phyloP scores from a whole-genome alignment of 306 rosid genomes.

The Oemleria cerasiformis region DNA sequence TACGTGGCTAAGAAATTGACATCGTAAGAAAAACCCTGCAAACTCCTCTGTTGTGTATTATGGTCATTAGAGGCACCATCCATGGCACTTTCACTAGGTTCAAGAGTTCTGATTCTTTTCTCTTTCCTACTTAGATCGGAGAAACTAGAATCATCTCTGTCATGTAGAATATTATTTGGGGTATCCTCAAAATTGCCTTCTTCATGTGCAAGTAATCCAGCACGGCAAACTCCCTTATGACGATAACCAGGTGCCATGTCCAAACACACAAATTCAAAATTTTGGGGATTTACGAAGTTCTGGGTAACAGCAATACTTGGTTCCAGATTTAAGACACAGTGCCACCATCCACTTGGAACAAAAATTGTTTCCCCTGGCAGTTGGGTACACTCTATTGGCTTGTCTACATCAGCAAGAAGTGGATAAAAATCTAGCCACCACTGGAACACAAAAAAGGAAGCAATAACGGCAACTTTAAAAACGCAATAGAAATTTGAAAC shows the following conservation, averaged over 20 bases:
- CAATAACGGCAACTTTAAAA: constrained; percentile 17
- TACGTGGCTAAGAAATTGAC: constrained; percentile 68
- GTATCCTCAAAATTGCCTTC: constrained; percentile 49
- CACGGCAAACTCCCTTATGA: constrained; percentile 98
- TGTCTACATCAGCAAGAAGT: constrained; percentile 96
- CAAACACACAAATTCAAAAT: constrained; percentile 92
- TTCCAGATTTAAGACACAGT: constrained; percentile 91
- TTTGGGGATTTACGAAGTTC: constrained; percentile 79
- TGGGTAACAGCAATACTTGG: constrained; percentile 93
- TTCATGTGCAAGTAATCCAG: constrained; percentile 89
- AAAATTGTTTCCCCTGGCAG: constrained; percentile 94
- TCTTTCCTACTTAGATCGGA: constrained; percentile 60
- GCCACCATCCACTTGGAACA: constrained; percentile 99
- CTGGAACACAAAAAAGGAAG: constrained; percentile 40
- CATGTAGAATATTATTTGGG: constrained; percentile 30
- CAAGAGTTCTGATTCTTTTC: constrained; percentile 56
- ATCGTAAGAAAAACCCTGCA: constrained; percentile 74
- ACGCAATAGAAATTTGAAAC: constrained; percentile 13
- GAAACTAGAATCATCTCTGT: constrained; percentile 28
- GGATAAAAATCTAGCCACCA: constrained; percentile 99
- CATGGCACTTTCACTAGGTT: constrained; percentile 44
- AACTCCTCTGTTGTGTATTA: constrained; percentile 43
- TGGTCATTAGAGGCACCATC: constrained; percentile 44
- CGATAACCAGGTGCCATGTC: constrained; percentile 98
- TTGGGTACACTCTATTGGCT: constrained; percentile 96